A percentile compares a stretch with the other conserved stretches of the same genome.
Evolutionary conservation across 2,329 filamentous ascomycete species (phyloP).

Genomic region (Clonostachys sp.): DNA sequence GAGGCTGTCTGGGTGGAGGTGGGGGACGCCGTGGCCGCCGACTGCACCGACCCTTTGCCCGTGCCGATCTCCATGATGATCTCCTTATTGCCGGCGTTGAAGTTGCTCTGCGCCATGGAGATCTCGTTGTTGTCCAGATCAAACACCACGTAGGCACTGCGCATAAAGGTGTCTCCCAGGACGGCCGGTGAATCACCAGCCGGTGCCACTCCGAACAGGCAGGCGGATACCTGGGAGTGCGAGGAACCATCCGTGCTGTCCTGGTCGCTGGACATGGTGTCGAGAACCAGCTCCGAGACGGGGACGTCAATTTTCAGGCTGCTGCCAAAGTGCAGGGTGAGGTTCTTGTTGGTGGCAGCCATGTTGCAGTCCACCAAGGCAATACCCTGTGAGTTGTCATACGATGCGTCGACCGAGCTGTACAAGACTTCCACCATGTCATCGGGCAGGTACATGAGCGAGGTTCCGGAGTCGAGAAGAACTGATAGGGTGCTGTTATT

Average conservation of each 20-base stretch:
- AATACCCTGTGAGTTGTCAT: slow-evolving; percentile 42
- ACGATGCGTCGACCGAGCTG: slow-evolving; percentile 53
- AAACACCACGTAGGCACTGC: slow-evolving; percentile 73
- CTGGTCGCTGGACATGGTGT: slow-evolving; percentile 23
- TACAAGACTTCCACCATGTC: slow-evolving; percentile 49
- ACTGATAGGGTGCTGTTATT: slow-evolving; percentile 52
- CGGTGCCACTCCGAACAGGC: slow-evolving; percentile 64
- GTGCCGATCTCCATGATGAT: slow-evolving; percentile 53
- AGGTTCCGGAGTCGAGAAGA: slow-evolving; percentile 67
- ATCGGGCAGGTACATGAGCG: slow-evolving; percentile 63
- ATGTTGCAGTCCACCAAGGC: slow-evolving; percentile 60
- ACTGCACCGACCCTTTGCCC: slow-evolving; percentile 44
- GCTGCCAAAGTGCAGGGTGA: slow-evolving; percentile 50
- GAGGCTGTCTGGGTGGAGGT: too few species aligned
- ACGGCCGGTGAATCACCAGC: slow-evolving; percentile 48
- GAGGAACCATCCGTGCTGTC: neutral
- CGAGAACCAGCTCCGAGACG: slow-evolving; percentile 56
- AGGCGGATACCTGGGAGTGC: slow-evolving; percentile 47
- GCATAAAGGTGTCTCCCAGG: slow-evolving; percentile 70
- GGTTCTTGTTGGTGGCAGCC: slow-evolving; percentile 26
- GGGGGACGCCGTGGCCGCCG: slow-evolving; percentile 39
- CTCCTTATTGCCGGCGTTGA: slow-evolving; percentile 42
- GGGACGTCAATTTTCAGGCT: slow-evolving; percentile 46
- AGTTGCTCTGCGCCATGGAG: slow-evolving; percentile 63
- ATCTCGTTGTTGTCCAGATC: slow-evolving; percentile 69